Conservation (phyloP, 768 basidiomycete species). For the Gloeophyllum trabeum region DNA sequence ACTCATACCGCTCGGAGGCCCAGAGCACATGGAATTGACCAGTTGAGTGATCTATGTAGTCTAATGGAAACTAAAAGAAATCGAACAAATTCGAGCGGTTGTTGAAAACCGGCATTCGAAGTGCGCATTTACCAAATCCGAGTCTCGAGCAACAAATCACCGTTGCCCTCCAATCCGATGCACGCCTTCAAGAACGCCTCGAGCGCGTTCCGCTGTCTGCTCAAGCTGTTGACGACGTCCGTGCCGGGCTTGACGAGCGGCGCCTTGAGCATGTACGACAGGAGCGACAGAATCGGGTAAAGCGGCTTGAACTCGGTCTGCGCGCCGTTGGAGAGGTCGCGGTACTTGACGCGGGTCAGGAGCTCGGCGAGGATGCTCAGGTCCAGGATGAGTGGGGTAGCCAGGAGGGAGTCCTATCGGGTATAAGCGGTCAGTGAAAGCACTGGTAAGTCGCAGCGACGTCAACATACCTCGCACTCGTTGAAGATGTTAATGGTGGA, state of each 20-base stretch:
- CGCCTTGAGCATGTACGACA: slow-evolving; percentile 97
- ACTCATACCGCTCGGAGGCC: too few relatives aligned
- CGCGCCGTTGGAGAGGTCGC: slow-evolving; percentile 31
- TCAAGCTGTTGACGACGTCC: slow-evolving; percentile 91
- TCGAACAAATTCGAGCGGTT: too few relatives aligned
- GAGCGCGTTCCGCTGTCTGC: slow-evolving; percentile 90
- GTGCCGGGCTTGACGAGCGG: slow-evolving; percentile 92
- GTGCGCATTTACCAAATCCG: slow-evolving; percentile 65
- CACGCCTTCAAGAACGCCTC: slow-evolving; percentile 93
- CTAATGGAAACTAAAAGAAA: too few relatives aligned
- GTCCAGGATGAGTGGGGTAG: slow-evolving; percentile 93
- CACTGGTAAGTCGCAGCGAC: neutral
- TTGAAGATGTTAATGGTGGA: slow-evolving; percentile 97
- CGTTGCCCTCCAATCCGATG: slow-evolving; percentile 73
- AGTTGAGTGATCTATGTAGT: too few relatives aligned
- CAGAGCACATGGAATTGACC: too few relatives aligned
- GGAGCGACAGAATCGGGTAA: slow-evolving; percentile 84
- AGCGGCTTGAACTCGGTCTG: slow-evolving; percentile 66
- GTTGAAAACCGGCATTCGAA: neutral
- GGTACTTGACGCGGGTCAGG: slow-evolving; percentile 87
- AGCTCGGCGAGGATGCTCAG: slow-evolving; percentile 89
- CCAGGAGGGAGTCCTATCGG: slow-evolving; percentile 80
- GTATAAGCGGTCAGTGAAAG: slow-evolving; percentile 6
- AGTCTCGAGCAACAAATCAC: slow-evolving; percentile 78
- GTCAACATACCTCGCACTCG: slow-evolving; percentile 71